Conservation (phyloP, 225 moss, liverwort and hornwort species). For the Pleurozium schreberi region DNA sequence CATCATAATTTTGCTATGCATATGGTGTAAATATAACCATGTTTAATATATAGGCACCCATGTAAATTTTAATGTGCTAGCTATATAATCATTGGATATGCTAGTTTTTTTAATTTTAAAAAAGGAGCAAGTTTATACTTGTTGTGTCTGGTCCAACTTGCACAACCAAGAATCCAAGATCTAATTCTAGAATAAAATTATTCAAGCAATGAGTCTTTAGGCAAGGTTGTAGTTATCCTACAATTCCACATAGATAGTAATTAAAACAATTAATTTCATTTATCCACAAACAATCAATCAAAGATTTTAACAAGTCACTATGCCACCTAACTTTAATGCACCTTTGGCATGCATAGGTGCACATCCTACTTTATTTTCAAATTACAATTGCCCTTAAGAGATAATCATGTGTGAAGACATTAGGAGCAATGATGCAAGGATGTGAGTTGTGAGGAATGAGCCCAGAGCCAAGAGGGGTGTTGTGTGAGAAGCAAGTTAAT, state of each 20-base stretch:
- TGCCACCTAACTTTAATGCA: background rate
- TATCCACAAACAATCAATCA: background rate
- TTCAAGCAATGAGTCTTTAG: background rate
- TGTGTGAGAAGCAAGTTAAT: background rate
- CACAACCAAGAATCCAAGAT: background rate
- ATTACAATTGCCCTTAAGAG: accelerated
- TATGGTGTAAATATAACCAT: background rate
- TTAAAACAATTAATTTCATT: background rate
- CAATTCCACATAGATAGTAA: background rate
- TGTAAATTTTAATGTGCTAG: background rate
- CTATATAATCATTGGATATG: background rate
- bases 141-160: accelerated
- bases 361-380: background rate
- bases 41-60: background rate
- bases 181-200: background rate
- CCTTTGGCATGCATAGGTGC: background rate
- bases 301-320: background rate
- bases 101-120: background rate
- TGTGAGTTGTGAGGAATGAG: background rate
- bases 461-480: background rate
- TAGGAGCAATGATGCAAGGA: background rate
- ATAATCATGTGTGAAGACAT: background rate
- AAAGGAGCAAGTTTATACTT: background rate
- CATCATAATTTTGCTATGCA: background rate
- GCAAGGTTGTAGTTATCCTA: background rate